A percentile compares a stretch with the other conserved stretches of the same genome.
These are phyloP conservation scores for Cutaneotrichosporon sp. DNA, from an alignment of 1,284 basidiomycete species.

Conservation along the genomic window DNA sequence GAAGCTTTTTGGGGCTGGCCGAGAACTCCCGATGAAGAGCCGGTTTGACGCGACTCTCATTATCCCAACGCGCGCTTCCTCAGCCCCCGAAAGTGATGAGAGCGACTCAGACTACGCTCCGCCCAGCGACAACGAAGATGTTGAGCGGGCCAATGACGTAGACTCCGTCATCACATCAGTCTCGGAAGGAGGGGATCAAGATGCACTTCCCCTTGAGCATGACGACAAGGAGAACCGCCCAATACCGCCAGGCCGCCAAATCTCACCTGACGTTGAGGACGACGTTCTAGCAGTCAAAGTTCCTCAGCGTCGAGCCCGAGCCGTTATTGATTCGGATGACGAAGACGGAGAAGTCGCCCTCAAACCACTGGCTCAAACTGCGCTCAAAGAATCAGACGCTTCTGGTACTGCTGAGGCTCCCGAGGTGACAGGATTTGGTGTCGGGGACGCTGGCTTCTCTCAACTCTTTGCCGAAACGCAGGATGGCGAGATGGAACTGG, in stretches of 20 bases:
- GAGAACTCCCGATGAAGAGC: slow-evolving; percentile 23
- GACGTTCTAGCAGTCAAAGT: slow-evolving; percentile 4
- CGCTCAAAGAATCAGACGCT: background rate
- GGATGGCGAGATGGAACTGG: too few relatives aligned
- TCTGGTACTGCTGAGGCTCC: background rate
- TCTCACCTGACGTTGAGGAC: slow-evolving; percentile 12
- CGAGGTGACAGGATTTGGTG: slow-evolving; percentile 27
- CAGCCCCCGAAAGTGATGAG: slow-evolving; percentile 19
- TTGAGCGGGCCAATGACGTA: too few relatives aligned
- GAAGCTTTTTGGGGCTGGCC: slow-evolving; percentile 22
- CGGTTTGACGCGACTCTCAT: slow-evolving; percentile 11
- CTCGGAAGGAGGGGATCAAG: too few relatives aligned
- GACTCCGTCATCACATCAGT: too few relatives aligned
- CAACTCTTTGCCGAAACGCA: slow-evolving; percentile 42
- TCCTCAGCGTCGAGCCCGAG: slow-evolving; percentile 4
- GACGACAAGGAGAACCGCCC: slow-evolving; percentile 9
- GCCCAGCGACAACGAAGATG: slow-evolving; percentile 6
- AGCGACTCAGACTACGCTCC: slow-evolving; percentile 18
- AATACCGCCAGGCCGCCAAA: background rate
- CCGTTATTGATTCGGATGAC: slow-evolving; percentile 28
- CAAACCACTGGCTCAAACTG: background rate
- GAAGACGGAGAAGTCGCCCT: slow-evolving; percentile 14
- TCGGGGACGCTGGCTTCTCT: slow-evolving; percentile 32
- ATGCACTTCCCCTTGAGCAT: too few relatives aligned
- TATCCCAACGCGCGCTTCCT: background rate